Evolutionary conservation across 345 rosid genomes (phyloP), one percentile per base, ranked within the genome.

Genomic region (Brassica nigra): DNA sequence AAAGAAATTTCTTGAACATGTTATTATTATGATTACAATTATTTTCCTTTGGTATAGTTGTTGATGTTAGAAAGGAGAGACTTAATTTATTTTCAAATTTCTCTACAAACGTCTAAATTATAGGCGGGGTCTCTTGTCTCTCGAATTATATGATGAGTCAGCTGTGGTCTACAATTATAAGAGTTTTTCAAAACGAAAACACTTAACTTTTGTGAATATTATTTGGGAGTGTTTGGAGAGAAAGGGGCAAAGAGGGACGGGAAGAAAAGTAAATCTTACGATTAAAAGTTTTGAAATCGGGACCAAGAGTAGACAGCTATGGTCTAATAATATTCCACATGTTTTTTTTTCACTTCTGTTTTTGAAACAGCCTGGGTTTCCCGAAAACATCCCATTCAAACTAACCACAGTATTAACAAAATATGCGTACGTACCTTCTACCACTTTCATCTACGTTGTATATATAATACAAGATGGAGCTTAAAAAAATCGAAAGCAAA

Each of bases 171-270:
- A 47, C 11, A 62, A 61, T 47, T 67, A 61, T 5, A 61, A 11
- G 54, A 33, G 27, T 4, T 37, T 28, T 37, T 16, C 14, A 2
- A 55, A 57, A 39, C 27, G 68, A 79, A 79, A 66, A 67, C 64
- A 59, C 27, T 73, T 20, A 31, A 16, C 5, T 29, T 37, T 65
- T 72, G 62, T 39, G 57, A 66, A 15, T 29, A 5, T 44, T 14
- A 27, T 47, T 47, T 59, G 74, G 69, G 73, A 67, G 78, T 67
- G 74, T 73, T 67, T 61, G 74, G 69, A 73, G 70, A 73, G 78
- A 47, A 67, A 79, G 76, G 76, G 4, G 81, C 76, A 78, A 49
- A 71, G 76, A 78, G 81, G 81, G 81, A 78, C 81, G 76, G 76
- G 14, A 54, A 54, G 66, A 71, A 63, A 70, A 44, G 82, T 79